These are phyloP conservation scores for Dentipellis sp. DNA, from an alignment of 768 basidiomycete species.

Conservation along the genomic window DNA sequence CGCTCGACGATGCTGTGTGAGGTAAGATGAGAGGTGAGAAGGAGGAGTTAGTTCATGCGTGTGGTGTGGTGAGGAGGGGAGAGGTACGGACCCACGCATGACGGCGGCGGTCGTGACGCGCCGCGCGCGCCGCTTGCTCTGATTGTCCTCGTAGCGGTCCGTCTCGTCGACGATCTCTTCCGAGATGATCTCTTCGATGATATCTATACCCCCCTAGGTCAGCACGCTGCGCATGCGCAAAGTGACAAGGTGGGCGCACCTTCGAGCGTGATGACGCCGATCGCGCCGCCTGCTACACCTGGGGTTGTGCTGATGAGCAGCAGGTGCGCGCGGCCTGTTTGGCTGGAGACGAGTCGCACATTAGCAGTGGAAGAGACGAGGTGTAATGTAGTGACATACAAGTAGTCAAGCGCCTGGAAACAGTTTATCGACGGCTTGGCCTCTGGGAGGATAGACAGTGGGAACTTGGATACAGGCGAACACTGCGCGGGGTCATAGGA, in stretches of 20 bases:
- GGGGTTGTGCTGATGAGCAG: conserved; percentile 80
- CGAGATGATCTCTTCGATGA: conserved; percentile 90
- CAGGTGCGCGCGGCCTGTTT: conserved; percentile 91
- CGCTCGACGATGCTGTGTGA: conserved; percentile 58
- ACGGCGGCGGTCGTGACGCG: conserved; percentile 64
- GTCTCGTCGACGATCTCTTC: conserved; percentile 97
- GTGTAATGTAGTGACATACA: conserved; percentile 34
- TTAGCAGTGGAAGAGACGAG: not conserved
- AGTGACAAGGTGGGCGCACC: conserved; percentile 27
- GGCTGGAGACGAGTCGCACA: too few relatives aligned
- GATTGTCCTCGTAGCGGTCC: conserved; percentile 83
- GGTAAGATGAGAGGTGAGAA: not conserved
- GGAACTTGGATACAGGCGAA: conserved; percentile 63
- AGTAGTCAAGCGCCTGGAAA: conserved; percentile 91
- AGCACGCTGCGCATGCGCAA: not conserved
- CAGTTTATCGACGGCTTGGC: conserved; percentile 83
- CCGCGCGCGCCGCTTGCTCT: conserved; percentile 64
- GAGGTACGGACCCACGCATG: conserved; percentile 59
- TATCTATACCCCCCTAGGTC: conserved; percentile 33
- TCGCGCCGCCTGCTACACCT: conserved; percentile 71
- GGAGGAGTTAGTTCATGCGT: not conserved
- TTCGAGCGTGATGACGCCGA: conserved; percentile 89
- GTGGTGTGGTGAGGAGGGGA: not conserved
- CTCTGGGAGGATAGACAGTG: conserved; percentile 80
- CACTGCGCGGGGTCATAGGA: conserved; percentile 76